phyloP scores from a whole-genome alignment of 768 basidiomycete genomes.

The Melanogaster broomeanus region DNA sequence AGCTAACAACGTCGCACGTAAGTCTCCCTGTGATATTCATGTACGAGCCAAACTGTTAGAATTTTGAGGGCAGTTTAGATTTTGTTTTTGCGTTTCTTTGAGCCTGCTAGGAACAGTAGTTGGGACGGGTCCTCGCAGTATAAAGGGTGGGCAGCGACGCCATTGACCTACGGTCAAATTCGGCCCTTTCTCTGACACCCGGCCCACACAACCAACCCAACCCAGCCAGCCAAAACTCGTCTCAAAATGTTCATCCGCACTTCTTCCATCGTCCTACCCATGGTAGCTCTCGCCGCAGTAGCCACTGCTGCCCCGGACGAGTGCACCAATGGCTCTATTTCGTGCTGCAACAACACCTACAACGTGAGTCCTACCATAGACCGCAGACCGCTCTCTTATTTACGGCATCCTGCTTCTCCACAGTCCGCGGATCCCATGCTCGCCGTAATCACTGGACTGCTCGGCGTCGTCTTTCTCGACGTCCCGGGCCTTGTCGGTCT shows the following conservation, averaged over 20 bases:
- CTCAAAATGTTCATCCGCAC: slow-evolving; percentile 3
- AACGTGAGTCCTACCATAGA: neutral
- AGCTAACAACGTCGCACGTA: too few species aligned
- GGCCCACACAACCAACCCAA: neutral
- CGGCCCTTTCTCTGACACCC: neutral
- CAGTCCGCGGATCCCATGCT: neutral
- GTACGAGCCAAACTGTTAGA: too few species aligned
- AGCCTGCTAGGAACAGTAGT: too few species aligned
- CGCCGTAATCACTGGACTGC: neutral
- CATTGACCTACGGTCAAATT: neutral
- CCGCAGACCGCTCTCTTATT: neutral
- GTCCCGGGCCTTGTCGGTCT: slow-evolving; percentile 28
- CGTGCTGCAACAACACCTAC: slow-evolving; percentile 11
- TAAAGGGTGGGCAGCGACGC: neutral
- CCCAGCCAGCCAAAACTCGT: neutral
- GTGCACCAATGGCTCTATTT: slow-evolving; percentile 11
- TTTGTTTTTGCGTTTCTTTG: too few species aligned
- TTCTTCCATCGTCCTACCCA: neutral
- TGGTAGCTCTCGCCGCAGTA: slow-evolving; percentile 7
- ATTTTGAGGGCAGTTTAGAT: too few species aligned
- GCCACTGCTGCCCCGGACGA: slow-evolving; percentile 4
- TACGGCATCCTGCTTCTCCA: neutral
- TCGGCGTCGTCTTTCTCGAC: neutral
- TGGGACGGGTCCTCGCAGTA: neutral
- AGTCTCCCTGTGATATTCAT: too few species aligned